These are phyloP conservation scores for Malassezia vespertilionis DNA, from an alignment of 1,284 basidiomycete genomes.

Conservation along the genomic window DNA sequence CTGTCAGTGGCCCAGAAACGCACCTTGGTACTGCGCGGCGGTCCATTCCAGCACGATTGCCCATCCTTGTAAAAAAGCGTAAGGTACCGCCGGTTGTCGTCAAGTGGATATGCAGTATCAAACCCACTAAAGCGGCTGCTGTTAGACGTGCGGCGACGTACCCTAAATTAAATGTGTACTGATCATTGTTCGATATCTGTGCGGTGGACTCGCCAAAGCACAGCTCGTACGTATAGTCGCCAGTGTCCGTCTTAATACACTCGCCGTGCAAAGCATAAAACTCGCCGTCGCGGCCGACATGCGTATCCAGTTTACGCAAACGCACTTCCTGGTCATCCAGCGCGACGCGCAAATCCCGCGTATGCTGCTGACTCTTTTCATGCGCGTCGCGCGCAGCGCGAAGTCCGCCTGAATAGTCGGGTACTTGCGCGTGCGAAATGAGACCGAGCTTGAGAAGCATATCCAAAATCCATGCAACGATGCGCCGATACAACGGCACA, in stretches of 20 bases:
- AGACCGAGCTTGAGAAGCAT: constrained; percentile 54
- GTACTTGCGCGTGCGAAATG: not conserved
- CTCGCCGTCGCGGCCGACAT: constrained; percentile 73
- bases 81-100: constrained; percentile 65
- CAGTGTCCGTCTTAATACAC: constrained; percentile 67
- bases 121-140: constrained; percentile 59
- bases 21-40: constrained; percentile 68
- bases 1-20: constrained; percentile 22
- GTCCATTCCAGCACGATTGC: constrained; percentile 87
- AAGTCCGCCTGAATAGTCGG: constrained; percentile 12
- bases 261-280: constrained; percentile 85
- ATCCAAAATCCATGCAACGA: constrained; percentile 59
- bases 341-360: constrained; percentile 51
- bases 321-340: constrained; percentile 51
- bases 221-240: constrained; percentile 96
- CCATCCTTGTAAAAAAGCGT: constrained; percentile 61
- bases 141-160: constrained; percentile 43
- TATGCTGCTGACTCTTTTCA: constrained; percentile 38
- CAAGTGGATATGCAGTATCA: constrained; percentile 59
- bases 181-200: constrained; percentile 78
- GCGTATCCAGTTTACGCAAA: constrained; percentile 55
- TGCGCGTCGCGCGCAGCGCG: constrained; percentile 53
- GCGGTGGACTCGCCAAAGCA: constrained; percentile 79
- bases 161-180: constrained; percentile 72
- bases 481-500: constrained; percentile 62